Percentiles rank a stretch among this genome's conserved stretches.
phyloP scores from a whole-genome alignment of 2,329 filamentous ascomycete genomes.

The Penicillium sp. region DNA sequence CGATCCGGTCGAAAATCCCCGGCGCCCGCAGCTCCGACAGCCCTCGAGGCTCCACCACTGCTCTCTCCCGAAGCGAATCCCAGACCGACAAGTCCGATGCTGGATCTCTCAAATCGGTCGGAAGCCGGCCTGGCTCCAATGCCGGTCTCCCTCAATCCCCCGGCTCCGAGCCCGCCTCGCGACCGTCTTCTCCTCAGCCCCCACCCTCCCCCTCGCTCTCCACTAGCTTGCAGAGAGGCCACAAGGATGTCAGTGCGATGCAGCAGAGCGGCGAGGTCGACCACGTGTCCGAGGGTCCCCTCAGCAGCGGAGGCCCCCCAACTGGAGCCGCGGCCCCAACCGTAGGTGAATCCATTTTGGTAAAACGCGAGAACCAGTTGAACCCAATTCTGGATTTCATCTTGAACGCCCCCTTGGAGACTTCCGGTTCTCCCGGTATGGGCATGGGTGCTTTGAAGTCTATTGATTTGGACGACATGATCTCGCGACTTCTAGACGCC shows the following conservation, averaged over 20 bases:
- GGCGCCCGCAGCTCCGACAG: constrained; percentile 68
- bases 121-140: constrained; percentile 49
- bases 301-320: constrained; percentile 64
- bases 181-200: constrained; percentile 55
- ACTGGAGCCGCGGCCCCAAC: constrained; percentile 60
- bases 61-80: constrained; percentile 62
- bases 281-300: constrained; percentile 87
- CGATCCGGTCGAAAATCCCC: constrained; percentile 85
- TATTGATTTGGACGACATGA: constrained; percentile 95
- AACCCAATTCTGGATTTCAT: constrained; percentile 64
- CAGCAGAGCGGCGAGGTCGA: constrained; percentile 90
- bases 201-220: constrained; percentile 90
- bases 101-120: constrained; percentile 72
- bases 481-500: constrained; percentile 88
- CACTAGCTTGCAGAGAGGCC: constrained; percentile 69
- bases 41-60: constrained; percentile 72
- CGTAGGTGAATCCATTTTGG: constrained; percentile 85
- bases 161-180: constrained; percentile 50
- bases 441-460: constrained; percentile 90
- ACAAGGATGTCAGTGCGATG: constrained; percentile 77
- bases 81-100: constrained; percentile 67
- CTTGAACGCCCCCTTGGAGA: constrained; percentile 42
- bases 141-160: constrained; percentile 32
- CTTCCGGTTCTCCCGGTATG: constrained; percentile 60
- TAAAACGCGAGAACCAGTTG: constrained; percentile 73